Conservation (phyloP, 176 grass and related monocot species). For the Ensete ventricosum region DNA sequence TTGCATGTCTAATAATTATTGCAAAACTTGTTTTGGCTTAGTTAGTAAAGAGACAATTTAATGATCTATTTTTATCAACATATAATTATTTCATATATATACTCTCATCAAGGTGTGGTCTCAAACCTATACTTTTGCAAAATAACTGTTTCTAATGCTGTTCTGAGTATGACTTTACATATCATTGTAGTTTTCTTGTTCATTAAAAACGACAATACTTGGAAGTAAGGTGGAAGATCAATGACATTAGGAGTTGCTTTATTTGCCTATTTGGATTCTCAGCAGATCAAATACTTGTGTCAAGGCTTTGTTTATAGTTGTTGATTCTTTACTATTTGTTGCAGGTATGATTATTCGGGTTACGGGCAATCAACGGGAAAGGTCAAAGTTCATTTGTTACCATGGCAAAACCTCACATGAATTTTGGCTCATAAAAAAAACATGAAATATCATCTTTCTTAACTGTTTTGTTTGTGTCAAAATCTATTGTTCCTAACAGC, state of each 20-base stretch:
- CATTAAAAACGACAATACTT: neutral
- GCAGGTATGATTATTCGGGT: constrained; percentile 19
- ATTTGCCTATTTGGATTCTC: neutral
- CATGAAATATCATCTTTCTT: neutral
- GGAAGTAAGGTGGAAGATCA: neutral
- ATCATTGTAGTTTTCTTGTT: neutral
- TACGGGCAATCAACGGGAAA: constrained; percentile 22
- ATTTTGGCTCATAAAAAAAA: neutral
- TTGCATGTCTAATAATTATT: neutral
- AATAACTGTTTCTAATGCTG: neutral
- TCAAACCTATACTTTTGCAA: neutral
- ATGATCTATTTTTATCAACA: neutral
- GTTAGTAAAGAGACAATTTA: neutral
- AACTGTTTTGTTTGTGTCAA: neutral
- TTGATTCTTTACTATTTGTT: neutral
- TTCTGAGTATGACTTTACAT: neutral
- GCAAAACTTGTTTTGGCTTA: neutral
- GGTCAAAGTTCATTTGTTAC: neutral
- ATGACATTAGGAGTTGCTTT: neutral
- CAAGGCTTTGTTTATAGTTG: neutral
- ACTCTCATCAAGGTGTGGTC: neutral
- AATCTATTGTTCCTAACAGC: constrained; percentile 9
- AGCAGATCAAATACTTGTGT: neutral
- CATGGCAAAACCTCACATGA: neutral
- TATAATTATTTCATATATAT: neutral